Percentiles rank a stretch among this genome's conserved stretches.
Evolutionary conservation across 257 asterid species (phyloP).

Genomic region (Eustoma russellianum): DNA sequence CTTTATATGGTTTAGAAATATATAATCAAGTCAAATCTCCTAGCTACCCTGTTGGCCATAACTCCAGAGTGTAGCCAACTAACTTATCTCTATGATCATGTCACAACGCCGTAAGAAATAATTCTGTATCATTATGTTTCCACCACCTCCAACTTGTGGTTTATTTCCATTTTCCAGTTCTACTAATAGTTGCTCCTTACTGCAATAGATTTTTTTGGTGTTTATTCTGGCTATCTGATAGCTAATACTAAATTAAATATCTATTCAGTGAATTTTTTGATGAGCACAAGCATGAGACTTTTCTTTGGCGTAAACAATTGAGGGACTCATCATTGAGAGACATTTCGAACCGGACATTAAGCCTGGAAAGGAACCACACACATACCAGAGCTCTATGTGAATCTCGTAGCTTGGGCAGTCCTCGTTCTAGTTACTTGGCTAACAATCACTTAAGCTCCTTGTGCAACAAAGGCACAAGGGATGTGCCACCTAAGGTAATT

Average conservation of each 20-base stretch:
- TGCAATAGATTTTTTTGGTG: neutral
- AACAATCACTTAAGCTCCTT: conserved; percentile 28
- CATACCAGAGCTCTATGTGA: conserved; percentile 33
- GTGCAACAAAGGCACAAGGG: conserved; percentile 30
- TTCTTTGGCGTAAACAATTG: conserved; percentile 35
- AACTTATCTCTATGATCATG: no score
- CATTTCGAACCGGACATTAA: conserved; percentile 34
- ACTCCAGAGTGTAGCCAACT: no score
- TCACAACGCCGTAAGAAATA: no score
- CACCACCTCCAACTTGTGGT: no score
- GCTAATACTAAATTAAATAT: conserved; percentile 14
- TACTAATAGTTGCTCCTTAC: no score
- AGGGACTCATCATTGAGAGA: conserved; percentile 25
- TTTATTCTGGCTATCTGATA: neutral
- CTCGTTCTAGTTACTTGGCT: conserved; percentile 8
- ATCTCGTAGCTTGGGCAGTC: conserved; percentile 16
- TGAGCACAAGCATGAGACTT: conserved; percentile 43
- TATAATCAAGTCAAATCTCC: no score
- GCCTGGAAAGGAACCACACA: conserved; percentile 38
- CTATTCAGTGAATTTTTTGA: conserved; percentile 66
- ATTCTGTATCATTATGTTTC: no score
- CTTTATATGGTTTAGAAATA: no score
- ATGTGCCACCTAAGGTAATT: conserved; percentile 41
- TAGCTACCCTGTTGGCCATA: no score
- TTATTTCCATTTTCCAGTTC: no score